phyloP scores from a whole-genome alignment of 2,329 filamentous ascomycete species.

The Colletotrichum musae region DNA sequence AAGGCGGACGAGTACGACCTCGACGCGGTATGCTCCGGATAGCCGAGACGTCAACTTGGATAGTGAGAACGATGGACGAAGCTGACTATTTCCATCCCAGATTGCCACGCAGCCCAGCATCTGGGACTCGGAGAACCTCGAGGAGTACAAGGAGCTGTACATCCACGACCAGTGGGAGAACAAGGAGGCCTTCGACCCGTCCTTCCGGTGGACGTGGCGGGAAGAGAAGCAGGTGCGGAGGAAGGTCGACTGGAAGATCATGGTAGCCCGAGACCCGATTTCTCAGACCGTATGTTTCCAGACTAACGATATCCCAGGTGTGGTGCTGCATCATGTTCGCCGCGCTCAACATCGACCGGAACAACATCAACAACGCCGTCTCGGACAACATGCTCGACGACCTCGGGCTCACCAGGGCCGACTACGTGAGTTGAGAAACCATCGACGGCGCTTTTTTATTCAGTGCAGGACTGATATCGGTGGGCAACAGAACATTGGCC shows the following conservation, averaged over 20 bases:
- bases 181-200: constrained; percentile 49
- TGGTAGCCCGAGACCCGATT: constrained; percentile 43
- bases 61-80: background rate
- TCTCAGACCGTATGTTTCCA: background rate
- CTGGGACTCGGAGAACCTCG: constrained; percentile 53
- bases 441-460: too few relatives aligned
- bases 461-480: constrained; percentile 32
- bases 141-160: constrained; percentile 52
- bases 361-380: constrained; percentile 45
- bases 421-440: constrained; percentile 47
- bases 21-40: constrained; percentile 45
- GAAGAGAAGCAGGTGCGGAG: constrained; percentile 49
- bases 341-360: constrained; percentile 45
- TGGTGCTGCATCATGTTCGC: constrained; percentile 52
- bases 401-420: constrained; percentile 49
- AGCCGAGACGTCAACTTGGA: constrained; percentile 36
- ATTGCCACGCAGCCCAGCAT: constrained; percentile 54
- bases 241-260: constrained; percentile 52
- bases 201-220: constrained; percentile 51
- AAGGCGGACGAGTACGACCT: constrained; percentile 47
- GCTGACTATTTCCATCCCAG: constrained; percentile 35
- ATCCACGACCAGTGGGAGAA: constrained; percentile 56
- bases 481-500: constrained; percentile 61
- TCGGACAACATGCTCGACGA: constrained; percentile 57
- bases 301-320: background rate